Evolutionary conservation across 495 filamentous ascomycete genomes (phyloP).

Genomic region (Neurospora sp.): DNA sequence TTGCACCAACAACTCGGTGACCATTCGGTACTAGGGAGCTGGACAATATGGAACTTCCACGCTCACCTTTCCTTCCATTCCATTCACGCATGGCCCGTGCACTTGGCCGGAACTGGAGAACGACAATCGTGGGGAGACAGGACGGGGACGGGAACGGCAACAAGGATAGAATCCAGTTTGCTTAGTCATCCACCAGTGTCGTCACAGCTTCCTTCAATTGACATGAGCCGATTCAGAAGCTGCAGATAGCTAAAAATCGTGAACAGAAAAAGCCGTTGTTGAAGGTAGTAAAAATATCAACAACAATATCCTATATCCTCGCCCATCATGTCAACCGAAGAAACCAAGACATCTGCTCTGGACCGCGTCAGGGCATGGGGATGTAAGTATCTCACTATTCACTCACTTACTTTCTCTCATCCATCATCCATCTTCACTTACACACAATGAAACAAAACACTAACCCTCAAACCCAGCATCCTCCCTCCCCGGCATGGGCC

Average conservation of each 20-base stretch:
- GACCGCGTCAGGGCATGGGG: conserved; percentile 2
- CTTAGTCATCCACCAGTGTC: not conserved
- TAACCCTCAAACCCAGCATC: conserved; percentile 46
- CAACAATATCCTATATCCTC: not conserved
- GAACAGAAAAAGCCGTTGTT: not conserved
- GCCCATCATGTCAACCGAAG: conserved; percentile 1
- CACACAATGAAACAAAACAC: not conserved
- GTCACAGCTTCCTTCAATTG: not conserved
- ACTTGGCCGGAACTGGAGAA: not conserved
- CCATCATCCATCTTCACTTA: not conserved
- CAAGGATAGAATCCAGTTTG: not conserved
- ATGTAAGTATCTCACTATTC: conserved; percentile 1
- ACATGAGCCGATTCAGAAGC: not conserved
- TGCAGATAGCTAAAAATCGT: not conserved
- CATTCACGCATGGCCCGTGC: not conserved
- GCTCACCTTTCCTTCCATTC: not conserved
- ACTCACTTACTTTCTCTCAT: not conserved
- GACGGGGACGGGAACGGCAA: not conserved
- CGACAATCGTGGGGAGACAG: not conserved
- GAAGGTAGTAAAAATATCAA: not conserved
- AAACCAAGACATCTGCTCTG: not conserved
- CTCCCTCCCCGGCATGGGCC: conserved; percentile 63
- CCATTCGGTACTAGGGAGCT: not conserved
- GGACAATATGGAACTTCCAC: not conserved
- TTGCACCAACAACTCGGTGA: not conserved